phyloP scores from a whole-genome alignment of 208 protist species.

The Vickermania spadyakhi region DNA sequence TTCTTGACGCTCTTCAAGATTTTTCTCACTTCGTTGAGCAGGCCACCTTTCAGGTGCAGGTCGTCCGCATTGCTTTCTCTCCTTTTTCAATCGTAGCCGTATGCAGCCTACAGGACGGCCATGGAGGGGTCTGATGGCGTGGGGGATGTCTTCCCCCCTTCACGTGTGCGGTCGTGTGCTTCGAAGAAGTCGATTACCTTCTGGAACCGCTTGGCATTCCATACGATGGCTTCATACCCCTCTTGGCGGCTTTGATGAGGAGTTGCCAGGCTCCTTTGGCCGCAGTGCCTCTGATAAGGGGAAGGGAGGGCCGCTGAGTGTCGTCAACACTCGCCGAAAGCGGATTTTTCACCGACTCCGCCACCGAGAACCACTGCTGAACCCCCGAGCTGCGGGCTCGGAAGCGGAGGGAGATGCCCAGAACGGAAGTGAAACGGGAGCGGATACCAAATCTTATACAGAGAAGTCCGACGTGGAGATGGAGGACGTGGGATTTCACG shows the following conservation, averaged over 20 bases:
- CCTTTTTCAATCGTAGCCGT: no score
- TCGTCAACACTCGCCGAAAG: slow-evolving; percentile 25
- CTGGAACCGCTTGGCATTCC: no score
- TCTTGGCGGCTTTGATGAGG: slow-evolving; percentile 42
- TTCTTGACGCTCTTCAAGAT: no score
- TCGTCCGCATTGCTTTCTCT: no score
- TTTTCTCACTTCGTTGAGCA: no score
- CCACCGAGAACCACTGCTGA: background rate
- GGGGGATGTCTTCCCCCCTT: no score
- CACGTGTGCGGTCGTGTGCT: no score
- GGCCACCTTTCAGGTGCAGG: no score
- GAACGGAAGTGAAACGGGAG: background rate
- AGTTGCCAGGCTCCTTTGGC: slow-evolving; percentile 39
- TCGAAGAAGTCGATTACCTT: no score
- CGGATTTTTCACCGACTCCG: background rate
- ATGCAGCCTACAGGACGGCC: no score
- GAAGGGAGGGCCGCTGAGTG: slow-evolving; percentile 18
- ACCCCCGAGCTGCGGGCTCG: background rate
- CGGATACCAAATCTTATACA: background rate
- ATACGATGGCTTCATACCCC: slow-evolving; percentile 27
- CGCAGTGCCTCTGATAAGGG: slow-evolving; percentile 24
- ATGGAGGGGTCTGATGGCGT: no score
- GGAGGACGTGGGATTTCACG: background rate
- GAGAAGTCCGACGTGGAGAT: background rate
- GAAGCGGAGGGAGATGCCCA: background rate